Conservation (phyloP, 2,329 filamentous ascomycete genomes). For the Aspergillus sp. region DNA sequence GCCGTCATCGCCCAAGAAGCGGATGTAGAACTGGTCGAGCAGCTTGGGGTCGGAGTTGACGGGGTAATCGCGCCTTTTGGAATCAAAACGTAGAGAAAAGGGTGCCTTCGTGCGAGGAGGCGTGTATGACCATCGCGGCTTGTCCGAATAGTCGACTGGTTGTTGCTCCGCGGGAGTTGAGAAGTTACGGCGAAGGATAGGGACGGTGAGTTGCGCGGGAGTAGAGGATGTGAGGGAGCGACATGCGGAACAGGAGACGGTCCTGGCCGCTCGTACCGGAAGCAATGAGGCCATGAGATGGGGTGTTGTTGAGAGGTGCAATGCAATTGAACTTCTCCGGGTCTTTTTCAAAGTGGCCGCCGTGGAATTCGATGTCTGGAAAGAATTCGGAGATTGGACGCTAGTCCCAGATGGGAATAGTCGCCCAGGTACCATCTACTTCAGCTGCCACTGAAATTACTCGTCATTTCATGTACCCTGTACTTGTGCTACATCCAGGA, state of each 20-base stretch:
- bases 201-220: constrained; percentile 17
- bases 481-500: constrained; percentile 1
- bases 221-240: constrained; percentile 24
- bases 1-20: constrained; percentile 71
- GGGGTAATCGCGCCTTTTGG: constrained; percentile 50
- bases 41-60: constrained; percentile 72
- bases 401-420: constrained; percentile 25
- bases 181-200: constrained; percentile 25
- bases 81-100: constrained; percentile 46
- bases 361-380: constrained; percentile 20
- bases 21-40: constrained; percentile 75
- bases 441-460: not conserved
- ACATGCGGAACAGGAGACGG: constrained; percentile 32
- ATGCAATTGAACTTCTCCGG: constrained; percentile 12
- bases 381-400: constrained; percentile 26
- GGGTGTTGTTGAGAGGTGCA: constrained; percentile 19
- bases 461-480: constrained; percentile 1
- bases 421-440: not conserved
- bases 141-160: constrained; percentile 33
- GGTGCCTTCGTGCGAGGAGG: constrained; percentile 69
- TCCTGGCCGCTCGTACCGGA: constrained; percentile 42
- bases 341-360: constrained; percentile 17
- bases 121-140: constrained; percentile 70
- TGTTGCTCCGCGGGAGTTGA: constrained; percentile 30
- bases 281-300: constrained; percentile 50